Base-by-base conservation (phyloP, 768 basidiomycete genomes). In the Cubamyces sp. region DNA sequence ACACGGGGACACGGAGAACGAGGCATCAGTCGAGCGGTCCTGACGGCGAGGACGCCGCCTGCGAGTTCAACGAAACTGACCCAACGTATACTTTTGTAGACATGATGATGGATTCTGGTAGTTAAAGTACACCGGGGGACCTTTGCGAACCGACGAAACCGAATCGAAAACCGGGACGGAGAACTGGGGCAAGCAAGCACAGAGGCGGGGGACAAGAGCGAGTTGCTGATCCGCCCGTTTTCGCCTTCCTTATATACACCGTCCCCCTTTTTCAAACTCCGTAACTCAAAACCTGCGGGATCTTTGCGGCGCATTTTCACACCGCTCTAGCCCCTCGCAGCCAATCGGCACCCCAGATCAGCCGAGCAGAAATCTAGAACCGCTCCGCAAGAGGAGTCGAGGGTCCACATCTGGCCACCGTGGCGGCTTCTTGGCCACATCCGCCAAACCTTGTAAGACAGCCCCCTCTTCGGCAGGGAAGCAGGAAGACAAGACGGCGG, bases 31-130 rank as follows among this genome's bases (percentile, higher is more conserved):
- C 69, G 64, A 76, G 76, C 68, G 77, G 75, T 67, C 71, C 71
- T 72, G 52, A 30, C 47, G 78, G 79, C 74, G 80, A 79, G 47
- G 53, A n/a, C 21, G 59, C 58, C 47, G 57, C 45, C 54, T 56
- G 41, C 40, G 55, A 56, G 54, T 51, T 60, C 76, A 76, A 78
- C 77, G 77, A 86, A 86, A 94, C 92, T 88, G 85, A 94, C 92
- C 91, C 92, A 84, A 94, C 91, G 78, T 94, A 94, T 75, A 94
- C 84, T 81, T 94, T 94, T 73, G 88, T 80, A 76, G 88, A 84
- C 87, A 90, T 90, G 79, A 81, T 71, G 64, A 71, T 72, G 54
- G 68, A 67, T 66, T 64, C 66, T 72, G 74, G 61, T 73, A 74
- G 79, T 83, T 80, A 83, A 81, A 81, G 80, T 73, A 75, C 77